Conservation (phyloP, 176 grass and related monocot species). For the Puya raimondii region DNA sequence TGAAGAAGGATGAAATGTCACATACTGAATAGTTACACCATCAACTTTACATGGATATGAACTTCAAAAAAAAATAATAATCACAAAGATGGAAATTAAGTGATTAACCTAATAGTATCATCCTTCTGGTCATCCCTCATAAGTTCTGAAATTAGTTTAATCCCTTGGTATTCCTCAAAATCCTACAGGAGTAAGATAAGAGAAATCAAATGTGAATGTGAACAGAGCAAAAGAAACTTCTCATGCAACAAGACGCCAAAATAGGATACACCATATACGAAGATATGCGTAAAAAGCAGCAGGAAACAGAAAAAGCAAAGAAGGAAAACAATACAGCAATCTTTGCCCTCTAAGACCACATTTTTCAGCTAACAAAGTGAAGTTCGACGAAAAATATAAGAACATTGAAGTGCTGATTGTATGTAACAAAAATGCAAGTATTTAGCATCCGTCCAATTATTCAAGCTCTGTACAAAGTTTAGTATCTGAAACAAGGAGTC, state of each 20-base stretch:
- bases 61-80: neutral
- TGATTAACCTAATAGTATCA: conserved; percentile 64
- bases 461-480: neutral
- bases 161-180: conserved; percentile 69
- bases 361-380: too few species aligned
- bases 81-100: too few species aligned
- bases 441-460: neutral
- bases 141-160: conserved; percentile 81
- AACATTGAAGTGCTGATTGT: too few species aligned
- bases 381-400: too few species aligned
- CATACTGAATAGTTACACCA: too few species aligned
- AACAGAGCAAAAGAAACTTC: neutral
- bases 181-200: conserved; percentile 31
- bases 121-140: conserved; percentile 78
- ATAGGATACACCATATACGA: too few species aligned
- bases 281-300: too few species aligned
- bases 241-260: neutral
- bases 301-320: too few species aligned
- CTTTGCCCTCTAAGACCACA: too few species aligned
- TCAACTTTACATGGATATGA: neutral
- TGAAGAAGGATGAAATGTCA: too few species aligned
- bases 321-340: too few species aligned
- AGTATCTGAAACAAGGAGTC: conserved; percentile 1
- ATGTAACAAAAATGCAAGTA: too few species aligned
- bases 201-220: neutral